Base-by-base conservation (phyloP, 345 rosid genomes). In the Eucalyptus marginata region DNA sequence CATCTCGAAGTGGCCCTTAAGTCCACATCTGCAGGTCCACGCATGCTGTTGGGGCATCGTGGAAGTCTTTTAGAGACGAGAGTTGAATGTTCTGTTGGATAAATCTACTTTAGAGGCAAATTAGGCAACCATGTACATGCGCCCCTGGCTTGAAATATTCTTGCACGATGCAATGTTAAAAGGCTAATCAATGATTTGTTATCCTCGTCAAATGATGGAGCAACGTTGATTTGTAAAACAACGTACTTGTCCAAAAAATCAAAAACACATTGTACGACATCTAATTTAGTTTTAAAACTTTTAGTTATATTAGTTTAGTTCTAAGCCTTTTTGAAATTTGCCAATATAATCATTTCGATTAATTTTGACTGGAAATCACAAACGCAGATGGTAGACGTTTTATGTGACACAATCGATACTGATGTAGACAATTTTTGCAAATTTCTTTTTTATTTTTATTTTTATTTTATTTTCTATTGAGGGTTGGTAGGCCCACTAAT, bases 331-430 rank as follows among this genome's bases (percentile, higher is more conserved):
- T n/a, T 12, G 4, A n/a, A 8, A 14, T 64, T 64, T 64, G 40
- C 5, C 3, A n/a, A 14, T 64, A 64, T 64, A 14, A 31, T 8
- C 20, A 7, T 64, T 64, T n/a, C 0, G 10, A 31, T 16, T 31
- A 1, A 64, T 64, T 13, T 14, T 14, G 16, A 4, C 0, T 64
- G 4, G 2, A 64, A 64, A n/a, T 56, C 6, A 8, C 13, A 1
- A 0, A 56, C 1, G 5, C 3, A 0, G 1, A 9, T 22, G 62
- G 1, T 0, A 24, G 8, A 24, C 3, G 0, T 56, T 0, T 22
- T 4, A 24, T 24, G 0, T 56, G 62, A 56, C 1, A 49, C 5
- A 2, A 0, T 56, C 0, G 29, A 3, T 24, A 4, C 1, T 22
- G 3, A 24, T 64, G 20, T 64, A 0, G 40, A 64, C 4, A 64